Evolutionary conservation across 2,329 filamentous ascomycete genomes (phyloP).

Genomic region (Verticillium alfalfae): DNA sequence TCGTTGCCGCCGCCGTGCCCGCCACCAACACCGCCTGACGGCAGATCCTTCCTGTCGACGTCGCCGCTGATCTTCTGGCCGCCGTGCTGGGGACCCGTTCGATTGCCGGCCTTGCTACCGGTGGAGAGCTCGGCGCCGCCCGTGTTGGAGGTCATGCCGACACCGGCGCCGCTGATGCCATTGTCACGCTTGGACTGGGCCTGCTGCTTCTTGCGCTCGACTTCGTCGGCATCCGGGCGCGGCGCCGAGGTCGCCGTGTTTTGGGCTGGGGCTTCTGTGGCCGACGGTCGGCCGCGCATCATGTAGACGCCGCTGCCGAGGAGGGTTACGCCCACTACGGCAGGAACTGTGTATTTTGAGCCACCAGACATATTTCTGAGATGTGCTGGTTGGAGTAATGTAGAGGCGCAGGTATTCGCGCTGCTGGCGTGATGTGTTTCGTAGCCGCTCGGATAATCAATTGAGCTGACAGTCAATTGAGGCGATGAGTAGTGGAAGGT

Average conservation of each 20-base stretch:
- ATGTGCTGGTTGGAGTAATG: not conserved
- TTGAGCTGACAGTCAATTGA: too few relatives aligned
- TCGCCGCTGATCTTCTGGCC: conserved; percentile 10
- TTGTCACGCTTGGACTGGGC: conserved; percentile 21
- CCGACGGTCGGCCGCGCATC: conserved; percentile 1
- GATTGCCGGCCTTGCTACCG: conserved; percentile 10
- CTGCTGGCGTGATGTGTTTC: not conserved
- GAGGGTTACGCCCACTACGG: conserved; percentile 5
- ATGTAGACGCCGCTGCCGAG: conserved; percentile 9
- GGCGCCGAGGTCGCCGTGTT: not conserved
- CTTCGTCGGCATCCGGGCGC: conserved; percentile 6
- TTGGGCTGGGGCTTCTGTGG: conserved; percentile 6
- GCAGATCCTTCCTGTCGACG: conserved; percentile 21
- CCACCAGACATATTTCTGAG: conserved; percentile 2
- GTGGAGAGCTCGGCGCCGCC: conserved; percentile 22
- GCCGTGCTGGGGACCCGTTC: conserved; percentile 11
- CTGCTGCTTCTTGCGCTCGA: conserved; percentile 3
- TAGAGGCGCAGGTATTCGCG: not conserved
- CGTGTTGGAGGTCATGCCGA: conserved; percentile 21
- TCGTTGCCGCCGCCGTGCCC: conserved; percentile 21
- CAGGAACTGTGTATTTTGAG: conserved; percentile 1
- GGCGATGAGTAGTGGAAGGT: not conserved
- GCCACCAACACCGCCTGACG: conserved; percentile 24
- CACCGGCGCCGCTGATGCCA: conserved; percentile 22
- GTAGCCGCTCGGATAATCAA: not conserved